These are phyloP conservation scores for Marasmius fiardii DNA, from an alignment of 1,284 basidiomycete genomes.

Conservation along the genomic window DNA sequence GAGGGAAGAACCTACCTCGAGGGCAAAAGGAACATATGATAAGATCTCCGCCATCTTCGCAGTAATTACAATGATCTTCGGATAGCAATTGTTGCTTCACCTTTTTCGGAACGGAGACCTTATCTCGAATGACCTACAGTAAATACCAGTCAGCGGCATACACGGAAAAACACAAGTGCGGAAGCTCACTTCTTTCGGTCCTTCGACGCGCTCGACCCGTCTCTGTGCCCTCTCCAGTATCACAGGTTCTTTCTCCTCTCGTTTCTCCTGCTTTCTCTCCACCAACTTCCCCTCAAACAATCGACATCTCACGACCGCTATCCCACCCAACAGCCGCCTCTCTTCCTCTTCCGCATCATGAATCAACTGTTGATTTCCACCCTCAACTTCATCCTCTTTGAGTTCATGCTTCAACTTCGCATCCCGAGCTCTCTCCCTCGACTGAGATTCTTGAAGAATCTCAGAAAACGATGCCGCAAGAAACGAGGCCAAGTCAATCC, in stretches of 20 bases:
- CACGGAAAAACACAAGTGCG: neutral
- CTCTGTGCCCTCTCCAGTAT: conserved; percentile 46
- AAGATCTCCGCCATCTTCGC: conserved; percentile 56
- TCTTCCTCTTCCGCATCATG: conserved; percentile 54
- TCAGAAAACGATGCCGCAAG: conserved; percentile 36
- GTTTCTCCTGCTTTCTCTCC: conserved; percentile 30
- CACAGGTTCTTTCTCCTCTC: conserved; percentile 43
- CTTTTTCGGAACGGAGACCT: conserved; percentile 21
- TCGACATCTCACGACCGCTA: conserved; percentile 53
- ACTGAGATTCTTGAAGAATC: conserved; percentile 41
- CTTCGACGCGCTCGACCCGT: conserved; percentile 38
- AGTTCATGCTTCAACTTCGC: conserved; percentile 41
- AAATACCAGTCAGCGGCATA: neutral
- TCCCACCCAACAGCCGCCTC: conserved; percentile 43
- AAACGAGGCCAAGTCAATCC: conserved; percentile 40
- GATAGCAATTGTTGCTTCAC: conserved; percentile 35
- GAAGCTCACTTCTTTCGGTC: conserved; percentile 27
- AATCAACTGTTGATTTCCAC: conserved; percentile 30
- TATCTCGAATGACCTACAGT: neutral
- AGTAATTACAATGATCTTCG: conserved; percentile 56
- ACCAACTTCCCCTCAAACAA: conserved; percentile 56
- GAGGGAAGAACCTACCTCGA: conserved; percentile 36
- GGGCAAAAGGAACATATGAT: conserved; percentile 47
- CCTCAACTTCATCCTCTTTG: conserved; percentile 21
- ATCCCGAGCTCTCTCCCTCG: conserved; percentile 35